Evolutionary conservation across 1,284 basidiomycete species (phyloP).

Genomic region (Exobasidium cylindrosporum): DNA sequence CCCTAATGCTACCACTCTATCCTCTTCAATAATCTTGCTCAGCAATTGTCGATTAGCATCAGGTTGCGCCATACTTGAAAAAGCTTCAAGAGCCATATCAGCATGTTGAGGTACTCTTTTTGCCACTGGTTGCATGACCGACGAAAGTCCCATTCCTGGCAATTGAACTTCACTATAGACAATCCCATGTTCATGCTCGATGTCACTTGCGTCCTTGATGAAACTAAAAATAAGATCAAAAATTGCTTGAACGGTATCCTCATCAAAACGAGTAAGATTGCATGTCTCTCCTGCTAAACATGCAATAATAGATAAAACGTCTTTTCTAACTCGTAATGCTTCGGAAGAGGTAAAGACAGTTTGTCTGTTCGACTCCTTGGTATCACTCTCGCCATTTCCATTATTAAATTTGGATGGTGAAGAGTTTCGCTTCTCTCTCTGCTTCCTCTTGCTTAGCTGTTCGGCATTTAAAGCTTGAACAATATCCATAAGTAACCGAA

Average conservation of each 20-base stretch:
- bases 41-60: conserved; percentile 79
- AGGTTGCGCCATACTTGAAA: conserved; percentile 70
- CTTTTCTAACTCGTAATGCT: conserved; percentile 71
- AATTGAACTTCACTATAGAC: conserved; percentile 26
- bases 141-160: conserved; percentile 57
- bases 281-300: conserved; percentile 65
- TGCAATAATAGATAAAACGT: conserved; percentile 70
- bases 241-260: conserved; percentile 61
- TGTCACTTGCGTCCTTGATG: conserved; percentile 68
- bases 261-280: conserved; percentile 54
- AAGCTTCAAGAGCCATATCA: conserved; percentile 77
- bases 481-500: conserved; percentile 2
- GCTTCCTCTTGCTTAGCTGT: conserved; percentile 53
- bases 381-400: conserved; percentile 4
- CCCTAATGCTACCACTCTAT: conserved; percentile 66
- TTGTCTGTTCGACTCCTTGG: neutral
- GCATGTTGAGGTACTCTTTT: conserved; percentile 62
- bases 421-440: neutral
- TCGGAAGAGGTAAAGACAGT: conserved; percentile 47
- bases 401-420: conserved; percentile 9
- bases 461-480: neutral
- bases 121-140: conserved; percentile 12
- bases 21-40: conserved; percentile 63
- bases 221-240: conserved; percentile 73
- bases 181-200: conserved; percentile 65